Percentiles rank a stretch among this genome's conserved stretches.
These are phyloP conservation scores for Paramecium sonneborni DNA, from an alignment of 73 alveolate species.

Conservation along the genomic window DNA sequence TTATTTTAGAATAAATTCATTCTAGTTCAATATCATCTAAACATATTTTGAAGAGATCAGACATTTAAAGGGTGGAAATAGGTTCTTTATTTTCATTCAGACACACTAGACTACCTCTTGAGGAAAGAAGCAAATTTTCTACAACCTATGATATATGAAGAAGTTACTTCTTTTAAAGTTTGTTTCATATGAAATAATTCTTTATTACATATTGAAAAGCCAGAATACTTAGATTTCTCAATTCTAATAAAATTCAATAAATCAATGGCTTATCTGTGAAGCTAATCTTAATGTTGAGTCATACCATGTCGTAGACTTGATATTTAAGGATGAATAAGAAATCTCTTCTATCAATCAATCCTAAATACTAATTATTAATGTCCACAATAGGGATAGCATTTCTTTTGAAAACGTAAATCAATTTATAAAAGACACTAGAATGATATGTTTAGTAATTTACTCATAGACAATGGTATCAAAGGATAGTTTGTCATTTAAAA, in stretches of 20 bases:
- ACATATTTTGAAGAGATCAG: slow-evolving; percentile 34
- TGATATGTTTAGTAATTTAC: not conserved
- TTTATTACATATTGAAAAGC: not conserved
- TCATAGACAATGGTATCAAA: not conserved
- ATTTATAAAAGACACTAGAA: slow-evolving; percentile 33
- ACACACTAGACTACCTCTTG: slow-evolving; percentile 48
- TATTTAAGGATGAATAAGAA: slow-evolving; percentile 24
- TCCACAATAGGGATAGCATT: not conserved
- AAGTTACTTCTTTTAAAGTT: slow-evolving; percentile 21
- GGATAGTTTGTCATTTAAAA: not conserved
- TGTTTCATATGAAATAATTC: slow-evolving; percentile 17
- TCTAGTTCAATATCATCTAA: slow-evolving; percentile 7
- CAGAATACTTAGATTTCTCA: slow-evolving; percentile 39
- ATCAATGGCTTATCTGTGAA: not conserved
- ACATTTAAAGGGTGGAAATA: slow-evolving; percentile 4
- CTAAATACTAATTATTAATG: not conserved
- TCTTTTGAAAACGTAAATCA: not conserved
- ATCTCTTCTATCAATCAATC: slow-evolving; percentile 55
- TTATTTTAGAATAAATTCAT: not conserved
- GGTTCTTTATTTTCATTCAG: not conserved
- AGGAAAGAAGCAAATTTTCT: slow-evolving; percentile 10
- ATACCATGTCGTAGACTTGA: slow-evolving; percentile 22
- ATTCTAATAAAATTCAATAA: not conserved
- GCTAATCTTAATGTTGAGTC: not conserved
- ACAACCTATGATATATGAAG: not conserved